phyloP scores from a whole-genome alignment of 371 early-diverging fungal genomes.

The Rhizopus microsporus region DNA sequence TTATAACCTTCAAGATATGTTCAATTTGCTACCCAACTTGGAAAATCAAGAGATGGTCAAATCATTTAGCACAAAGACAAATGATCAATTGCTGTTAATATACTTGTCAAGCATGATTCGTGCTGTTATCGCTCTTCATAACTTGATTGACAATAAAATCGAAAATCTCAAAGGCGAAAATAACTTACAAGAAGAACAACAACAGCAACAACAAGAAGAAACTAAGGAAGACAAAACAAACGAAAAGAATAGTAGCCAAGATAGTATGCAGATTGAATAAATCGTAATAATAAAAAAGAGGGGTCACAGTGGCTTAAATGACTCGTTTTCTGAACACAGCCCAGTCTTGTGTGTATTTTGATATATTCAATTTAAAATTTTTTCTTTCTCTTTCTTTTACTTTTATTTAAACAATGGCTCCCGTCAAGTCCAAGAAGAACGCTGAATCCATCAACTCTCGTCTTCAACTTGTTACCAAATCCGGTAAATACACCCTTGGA shows the following conservation, averaged over 20 bases:
- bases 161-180: constrained; percentile 59
- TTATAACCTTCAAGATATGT: constrained; percentile 95
- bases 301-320: too few species aligned
- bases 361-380: too few species aligned
- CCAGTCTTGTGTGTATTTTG: neutral
- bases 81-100: constrained; percentile 92
- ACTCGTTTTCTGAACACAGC: too few species aligned
- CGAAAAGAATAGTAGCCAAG: constrained; percentile 12
- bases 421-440: constrained; percentile 73
- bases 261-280: constrained; percentile 29
- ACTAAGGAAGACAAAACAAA: constrained; percentile 17
- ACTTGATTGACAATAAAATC: constrained; percentile 92
- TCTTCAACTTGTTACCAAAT: constrained; percentile 97
- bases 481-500: constrained; percentile 96
- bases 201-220: constrained; percentile 6
- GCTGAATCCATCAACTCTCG: constrained; percentile 96
- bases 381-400: too few species aligned
- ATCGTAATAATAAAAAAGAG: neutral
- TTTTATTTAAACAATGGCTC: constrained; percentile 37
- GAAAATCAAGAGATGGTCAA: constrained; percentile 71
- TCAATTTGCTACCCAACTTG: constrained; percentile 92
- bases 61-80: constrained; percentile 90
- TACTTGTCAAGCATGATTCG: constrained; percentile 90
- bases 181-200: constrained; percentile 32
- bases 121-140: constrained; percentile 94